Base-by-base conservation (phyloP, 495 filamentous ascomycete species). In the Collariella sp. region DNA sequence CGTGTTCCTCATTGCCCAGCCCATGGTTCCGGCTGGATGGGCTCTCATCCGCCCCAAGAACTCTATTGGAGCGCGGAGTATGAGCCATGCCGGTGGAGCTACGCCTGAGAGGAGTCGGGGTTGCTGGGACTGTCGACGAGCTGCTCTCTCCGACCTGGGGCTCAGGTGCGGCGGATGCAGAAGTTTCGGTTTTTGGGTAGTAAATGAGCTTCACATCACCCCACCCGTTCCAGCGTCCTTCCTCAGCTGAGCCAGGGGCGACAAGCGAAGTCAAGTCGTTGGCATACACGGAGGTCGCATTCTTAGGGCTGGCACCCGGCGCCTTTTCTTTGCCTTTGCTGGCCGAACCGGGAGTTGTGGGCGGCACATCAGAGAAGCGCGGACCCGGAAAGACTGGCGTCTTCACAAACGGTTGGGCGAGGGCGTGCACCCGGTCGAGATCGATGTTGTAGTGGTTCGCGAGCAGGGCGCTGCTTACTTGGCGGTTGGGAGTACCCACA, bases 371-470 rank as follows among this genome's bases (percentile, higher is more conserved):
- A 0, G 62, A 38, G 34, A 76, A 50, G 16, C 50, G 56, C 24
- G 41, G 46, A 22, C 34, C 56, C 6, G 60, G 56, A 61, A 69
- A 54, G 59, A 70, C 57, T 56, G 77, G 60, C 63, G 84, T 77
- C 63, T 87, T 93, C 7, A 83, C 74, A 64, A 97, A 95, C 11
- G 93, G 89, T 34, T 83, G 75, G 4, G 93, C 84, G 23, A 97
- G 72, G 62, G 86, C 86, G 40, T 87, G 83, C 47, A 99, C 77
- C 54, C 87, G 84, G 36, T 96, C 90, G 26, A 97, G 77, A 62
- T 95, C 87, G 68, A 98, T 91, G 61, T 90, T 91, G 75, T 96
- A 98, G 66, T 97, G 91, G 43, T 85, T 87, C 36, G 83, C 79
- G 38, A 98, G 71, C 42, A 96, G 70, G 46, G 81, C 79, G 40